Evolutionary conservation across 257 asterid species (phyloP).

Genomic region (Lithospermum erythrorhizon): DNA sequence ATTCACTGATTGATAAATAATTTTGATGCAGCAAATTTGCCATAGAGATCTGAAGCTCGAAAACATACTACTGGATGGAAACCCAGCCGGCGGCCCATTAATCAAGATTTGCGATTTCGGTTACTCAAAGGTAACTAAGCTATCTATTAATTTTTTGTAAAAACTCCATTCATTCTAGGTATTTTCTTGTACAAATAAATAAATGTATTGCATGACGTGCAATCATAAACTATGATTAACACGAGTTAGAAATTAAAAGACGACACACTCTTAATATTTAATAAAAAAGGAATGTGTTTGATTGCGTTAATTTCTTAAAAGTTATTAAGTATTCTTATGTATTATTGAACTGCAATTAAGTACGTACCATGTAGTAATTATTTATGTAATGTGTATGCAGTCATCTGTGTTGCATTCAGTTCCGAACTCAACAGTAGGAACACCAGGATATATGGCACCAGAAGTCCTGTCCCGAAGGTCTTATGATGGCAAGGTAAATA

Average conservation of each 20-base stretch:
- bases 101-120: constrained; percentile 49
- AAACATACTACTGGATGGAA: constrained; percentile 58
- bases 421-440: constrained; percentile 27
- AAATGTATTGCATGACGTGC: too few relatives aligned
- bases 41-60: constrained; percentile 68
- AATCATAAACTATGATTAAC: too few relatives aligned
- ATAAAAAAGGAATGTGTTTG: too few relatives aligned
- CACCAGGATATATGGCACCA: constrained; percentile 4
- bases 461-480: constrained; percentile 22
- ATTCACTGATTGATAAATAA: neutral
- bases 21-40: constrained; percentile 50
- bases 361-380: too few relatives aligned
- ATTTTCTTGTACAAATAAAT: too few relatives aligned
- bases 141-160: too few relatives aligned
- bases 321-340: too few relatives aligned
- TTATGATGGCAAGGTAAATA: constrained; percentile 25
- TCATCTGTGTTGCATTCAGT: constrained; percentile 58
- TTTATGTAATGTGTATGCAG: constrained; percentile 15
- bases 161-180: too few relatives aligned
- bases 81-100: constrained; percentile 53
- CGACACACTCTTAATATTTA: too few relatives aligned
- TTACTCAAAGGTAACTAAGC: constrained; percentile 27
- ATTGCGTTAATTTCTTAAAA: too few relatives aligned
- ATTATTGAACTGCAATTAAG: too few relatives aligned
- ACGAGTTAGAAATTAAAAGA: too few relatives aligned